Evolutionary conservation across 2,329 filamentous ascomycete genomes (phyloP), one percentile per base, ranked within the genome.

Genomic region (Phialophora tarda): DNA sequence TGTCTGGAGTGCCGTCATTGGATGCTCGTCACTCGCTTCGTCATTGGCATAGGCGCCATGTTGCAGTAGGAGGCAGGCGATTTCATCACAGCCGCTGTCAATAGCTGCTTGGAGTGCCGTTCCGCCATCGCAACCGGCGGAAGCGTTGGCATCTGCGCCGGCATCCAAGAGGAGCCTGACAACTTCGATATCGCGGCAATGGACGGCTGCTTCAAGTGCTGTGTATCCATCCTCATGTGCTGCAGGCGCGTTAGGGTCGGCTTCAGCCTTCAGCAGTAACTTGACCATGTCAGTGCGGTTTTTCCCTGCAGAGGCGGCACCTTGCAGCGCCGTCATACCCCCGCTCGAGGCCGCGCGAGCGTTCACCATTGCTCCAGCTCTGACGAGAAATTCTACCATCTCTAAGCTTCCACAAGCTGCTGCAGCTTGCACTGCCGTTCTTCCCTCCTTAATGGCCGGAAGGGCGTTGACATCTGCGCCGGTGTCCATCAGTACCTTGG

Each of bases 81-180:
- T 41, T 0, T 17, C 14, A 17, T 17, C 34, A 41, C 14, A 12
- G 56, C 23, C 56, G 41, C 23, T 3, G 17, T 28, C 26, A 26
- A 59, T 59, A 21, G 56, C 56, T 21, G 38, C 41, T 44, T 41
- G 24, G 14, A 59, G 44, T 11, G 56, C 56, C 17, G 56, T 44
- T 41, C 7, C 3, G 5, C 34, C 34, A 11, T 59, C 17, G 8
- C 21, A 2, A 17, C 30, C 1, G 17, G 48, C 21, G 10, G 4
- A 51, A 51, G 48, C 24, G 32, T 59, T 30, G 8, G 26, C 26
- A 6, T 59, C 41, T 28, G 57, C 57, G 12, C 57, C 57, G 4
- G n/a, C 17, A 8, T 38, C n/a, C 14, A 60, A 28, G 12, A 60
- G 58, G 44, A 23, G 50, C 28, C 34, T 30, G 28, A 60, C 47